These are phyloP conservation scores for Neobulgaria alba DNA, from an alignment of 2,329 filamentous ascomycete species.

Conservation along the genomic window DNA sequence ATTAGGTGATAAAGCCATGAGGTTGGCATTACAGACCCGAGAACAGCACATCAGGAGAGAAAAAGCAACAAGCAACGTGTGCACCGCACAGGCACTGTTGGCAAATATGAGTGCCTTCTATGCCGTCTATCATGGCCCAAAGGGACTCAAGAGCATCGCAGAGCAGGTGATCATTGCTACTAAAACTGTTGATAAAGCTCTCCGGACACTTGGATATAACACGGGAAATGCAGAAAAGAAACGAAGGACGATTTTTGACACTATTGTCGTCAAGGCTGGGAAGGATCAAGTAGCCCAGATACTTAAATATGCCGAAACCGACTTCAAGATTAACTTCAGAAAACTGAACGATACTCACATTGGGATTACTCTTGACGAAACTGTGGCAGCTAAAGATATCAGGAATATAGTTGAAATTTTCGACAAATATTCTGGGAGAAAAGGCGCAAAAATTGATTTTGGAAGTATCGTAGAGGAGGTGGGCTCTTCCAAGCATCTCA, in stretches of 20 bases:
- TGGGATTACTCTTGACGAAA: conserved; percentile 74
- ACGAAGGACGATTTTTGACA: conserved; percentile 64
- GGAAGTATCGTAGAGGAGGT: not conserved
- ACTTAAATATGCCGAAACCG: conserved; percentile 41
- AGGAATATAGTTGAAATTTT: conserved; percentile 44
- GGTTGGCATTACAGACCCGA: conserved; percentile 81
- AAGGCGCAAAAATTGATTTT: not conserved
- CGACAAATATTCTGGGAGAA: conserved; percentile 32
- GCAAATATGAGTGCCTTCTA: conserved; percentile 97
- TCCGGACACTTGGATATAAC: conserved; percentile 54
- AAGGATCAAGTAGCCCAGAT: conserved; percentile 40
- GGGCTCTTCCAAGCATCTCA: conserved; percentile 16
- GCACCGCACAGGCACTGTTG: conserved; percentile 85
- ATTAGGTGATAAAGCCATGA: conserved; percentile 69
- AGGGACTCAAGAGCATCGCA: conserved; percentile 75
- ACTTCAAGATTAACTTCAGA: conserved; percentile 53
- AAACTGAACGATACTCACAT: conserved; percentile 51
- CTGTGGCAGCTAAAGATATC: conserved; percentile 47
- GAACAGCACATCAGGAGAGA: conserved; percentile 95
- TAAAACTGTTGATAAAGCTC: conserved; percentile 56
- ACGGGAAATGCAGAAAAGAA: conserved; percentile 50
- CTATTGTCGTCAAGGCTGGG: conserved; percentile 53
- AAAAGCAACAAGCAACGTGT: conserved; percentile 96
- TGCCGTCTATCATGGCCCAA: conserved; percentile 84
- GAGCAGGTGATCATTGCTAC: conserved; percentile 66